Base-by-base conservation (phyloP, 768 basidiomycete species). In the Podaxis pistillaris region DNA sequence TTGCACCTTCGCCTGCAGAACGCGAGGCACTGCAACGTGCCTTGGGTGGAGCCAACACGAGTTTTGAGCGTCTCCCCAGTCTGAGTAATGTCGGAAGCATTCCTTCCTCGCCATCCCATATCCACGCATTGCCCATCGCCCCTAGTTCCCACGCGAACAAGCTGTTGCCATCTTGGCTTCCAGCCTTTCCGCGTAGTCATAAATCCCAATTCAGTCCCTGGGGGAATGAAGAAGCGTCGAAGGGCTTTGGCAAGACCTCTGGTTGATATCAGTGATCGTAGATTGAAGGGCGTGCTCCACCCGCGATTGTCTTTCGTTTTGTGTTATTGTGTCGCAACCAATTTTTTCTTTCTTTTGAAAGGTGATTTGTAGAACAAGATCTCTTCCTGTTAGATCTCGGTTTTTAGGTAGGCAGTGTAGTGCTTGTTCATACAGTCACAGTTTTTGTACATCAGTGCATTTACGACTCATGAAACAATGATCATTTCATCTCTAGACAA, bases 1-100 rank as follows among this genome's bases (percentile, higher is more conserved):
- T 95, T 73, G 92, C 91, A 38, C 93, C 92, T 36, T 94, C 92
- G 65, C 90, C 88, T 58, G 91, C 88, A 65, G 93, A 95, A 80
- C 90, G 93, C 47, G 89, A 93, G 74, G 92, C 83, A 56, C 81
- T 95, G 36, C 87, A 90, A 67, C 88, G 91, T 57, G 90, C 84
- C n/a, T 74, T 94, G 13, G 87, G 89, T 52, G 84, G 87, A 15
- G 88, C 88, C 63, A 91, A 91, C 73, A 79, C 85, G 58, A 91
- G 89, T 70, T 81, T 91, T 30, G 91, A 93, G 74, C 84, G 87
- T 38, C 79, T 93, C 60, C 89, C 91, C 24, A 91, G 88, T 74
- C 77, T 92, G 63, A 88, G 88, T 67, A 88, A 91, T 66, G 89
- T 91, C 53, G 85, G 85, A 61, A 88, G 81, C 72, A 85, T 89